Evolutionary conservation across 345 rosid species (phyloP), one percentile per base, ranked within the genome.

Genomic region (Salix brachista): DNA sequence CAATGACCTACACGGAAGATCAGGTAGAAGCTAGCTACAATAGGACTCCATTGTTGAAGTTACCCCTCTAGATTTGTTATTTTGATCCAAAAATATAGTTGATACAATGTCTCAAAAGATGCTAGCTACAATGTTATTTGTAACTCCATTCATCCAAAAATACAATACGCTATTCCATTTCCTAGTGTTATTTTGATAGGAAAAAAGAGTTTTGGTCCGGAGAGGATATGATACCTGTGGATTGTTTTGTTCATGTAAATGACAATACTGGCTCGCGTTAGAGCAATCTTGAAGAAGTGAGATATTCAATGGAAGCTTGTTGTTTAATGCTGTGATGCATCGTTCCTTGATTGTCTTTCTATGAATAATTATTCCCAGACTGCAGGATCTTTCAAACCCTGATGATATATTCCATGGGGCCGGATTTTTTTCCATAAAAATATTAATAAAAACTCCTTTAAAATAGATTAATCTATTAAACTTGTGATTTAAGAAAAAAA

Each of bases 21-120:
- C 36, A 39, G 69, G 46, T 41, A 69, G 74, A 61, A 67, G 67
- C 75, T 32, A 34, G 36, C 42, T 68, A 36, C 41, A n/a, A 25
- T 46, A 62, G 42, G 69, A 50, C 65, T 71, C 23, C 32, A 62
- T 44, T 70, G 48, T 66, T 39, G 34, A 67, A 6, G 34, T 46
- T 14, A 14, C 19, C 66, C 52, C 28, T 16, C 12, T 18, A 21
- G 32, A 62, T 70, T 16, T 36, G 37, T 34, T 34, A 34, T 34
- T 34, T 34, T 34, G 36, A 34, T 4, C 36, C 36, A 34, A 34
- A 34, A 34, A 34, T 34, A 34, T 34, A 34, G 36, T 34, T 34
- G 36, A 34, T 34, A 34, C 36, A 34, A 34, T 34, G 36, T 34
- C 5, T 34, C 36, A 34, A 4, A 34, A 34, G 36, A 34, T 34